A percentile compares a stretch with the other conserved stretches of the same genome.
Evolutionary conservation across 768 basidiomycete genomes (phyloP).

Genomic region (Roridomyces roridus): DNA sequence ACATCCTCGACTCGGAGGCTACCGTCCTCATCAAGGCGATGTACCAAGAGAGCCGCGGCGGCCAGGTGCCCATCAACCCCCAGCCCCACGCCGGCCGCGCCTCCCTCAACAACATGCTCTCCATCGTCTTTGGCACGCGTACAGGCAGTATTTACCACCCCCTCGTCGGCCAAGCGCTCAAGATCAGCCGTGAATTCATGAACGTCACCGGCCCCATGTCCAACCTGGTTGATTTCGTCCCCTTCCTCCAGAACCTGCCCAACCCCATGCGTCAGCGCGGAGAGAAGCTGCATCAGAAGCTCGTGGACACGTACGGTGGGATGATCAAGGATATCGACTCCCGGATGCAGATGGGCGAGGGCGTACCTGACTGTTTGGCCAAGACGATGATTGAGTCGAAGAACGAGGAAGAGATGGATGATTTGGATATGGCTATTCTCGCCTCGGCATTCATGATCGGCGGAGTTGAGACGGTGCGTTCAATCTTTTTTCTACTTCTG

Average conservation of each 20-base stretch:
- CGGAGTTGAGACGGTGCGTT: conserved; percentile 49
- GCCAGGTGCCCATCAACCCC: background rate
- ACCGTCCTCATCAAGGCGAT: background rate
- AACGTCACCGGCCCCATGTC: conserved; percentile 51
- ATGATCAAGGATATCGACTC: conserved; percentile 44
- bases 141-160: conserved; percentile 45
- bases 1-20: background rate
- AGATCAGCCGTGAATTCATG: conserved; percentile 52
- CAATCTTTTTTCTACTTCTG: background rate
- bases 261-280: conserved; percentile 44
- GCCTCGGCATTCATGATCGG: conserved; percentile 50
- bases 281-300: conserved; percentile 42
- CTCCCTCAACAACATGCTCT: conserved; percentile 52
- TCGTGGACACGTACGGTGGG: conserved; percentile 44
- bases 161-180: conserved; percentile 41
- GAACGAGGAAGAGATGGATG: conserved; percentile 42
- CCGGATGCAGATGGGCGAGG: conserved; percentile 41
- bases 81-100: conserved; percentile 40
- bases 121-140: conserved; percentile 48
- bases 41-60: background rate
- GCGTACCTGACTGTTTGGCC: conserved; percentile 49
- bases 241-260: conserved; percentile 46
- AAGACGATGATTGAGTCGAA: conserved; percentile 42
- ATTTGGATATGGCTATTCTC: conserved; percentile 47
- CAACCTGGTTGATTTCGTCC: conserved; percentile 52